These are phyloP conservation scores for Clavispora carvajalis DNA, from an alignment of 805 yeast genomes.

Conservation along the genomic window DNA sequence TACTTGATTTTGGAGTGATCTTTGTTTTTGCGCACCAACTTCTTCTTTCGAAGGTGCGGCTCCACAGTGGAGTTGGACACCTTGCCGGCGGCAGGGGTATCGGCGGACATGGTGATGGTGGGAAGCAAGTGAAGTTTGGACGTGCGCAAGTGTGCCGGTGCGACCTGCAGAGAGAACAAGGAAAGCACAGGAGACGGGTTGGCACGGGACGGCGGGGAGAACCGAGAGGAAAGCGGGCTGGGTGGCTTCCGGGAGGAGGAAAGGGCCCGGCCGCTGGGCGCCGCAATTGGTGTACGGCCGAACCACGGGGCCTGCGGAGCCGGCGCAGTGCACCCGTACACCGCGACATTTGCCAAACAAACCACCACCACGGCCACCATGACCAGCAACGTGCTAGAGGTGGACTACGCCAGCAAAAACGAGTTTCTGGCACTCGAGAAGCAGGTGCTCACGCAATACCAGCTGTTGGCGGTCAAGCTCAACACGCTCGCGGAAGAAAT, in stretches of 20 bases:
- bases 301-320: too few species aligned
- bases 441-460: conserved; percentile 35
- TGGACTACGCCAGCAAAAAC: conserved; percentile 8
- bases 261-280: too few species aligned
- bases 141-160: not conserved
- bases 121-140: not conserved
- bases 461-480: conserved; percentile 29
- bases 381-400: conserved; percentile 4
- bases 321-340: conserved; percentile 1
- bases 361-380: not conserved
- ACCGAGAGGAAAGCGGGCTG: too few species aligned
- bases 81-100: conserved; percentile 2
- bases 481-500: conserved; percentile 29
- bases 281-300: too few species aligned
- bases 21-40: conserved; percentile 25
- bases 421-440: conserved; percentile 25
- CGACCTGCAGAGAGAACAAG: not conserved
- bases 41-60: conserved; percentile 17
- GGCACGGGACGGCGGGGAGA: too few species aligned
- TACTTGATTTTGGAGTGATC: conserved; percentile 38
- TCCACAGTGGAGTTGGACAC: conserved; percentile 12
- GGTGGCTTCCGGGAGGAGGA: too few species aligned
- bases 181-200: not conserved
- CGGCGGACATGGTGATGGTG: not conserved
- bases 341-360: not conserved